Percentiles rank a stretch among this genome's conserved stretches.
phyloP scores from a whole-genome alignment of 2,329 filamentous ascomycete genomes.

The Alternaria arbusti region DNA sequence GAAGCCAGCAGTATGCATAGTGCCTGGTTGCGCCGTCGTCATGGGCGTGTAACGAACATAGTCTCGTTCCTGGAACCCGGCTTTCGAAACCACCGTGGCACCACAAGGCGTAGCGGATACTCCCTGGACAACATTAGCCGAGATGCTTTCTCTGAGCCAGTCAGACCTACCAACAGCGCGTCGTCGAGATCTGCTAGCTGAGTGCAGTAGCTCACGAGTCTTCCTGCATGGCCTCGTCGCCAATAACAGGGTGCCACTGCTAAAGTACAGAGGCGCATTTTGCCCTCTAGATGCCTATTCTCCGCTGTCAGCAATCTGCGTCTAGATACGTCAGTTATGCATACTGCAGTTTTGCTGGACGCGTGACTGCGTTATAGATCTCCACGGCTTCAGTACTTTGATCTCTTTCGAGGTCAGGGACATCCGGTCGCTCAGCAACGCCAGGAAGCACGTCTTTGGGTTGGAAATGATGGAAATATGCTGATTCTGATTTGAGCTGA shows the following conservation, averaged over 20 bases:
- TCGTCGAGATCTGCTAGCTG: slow-evolving; percentile 33
- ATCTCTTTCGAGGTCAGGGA: slow-evolving; percentile 22
- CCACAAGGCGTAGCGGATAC: slow-evolving; percentile 36
- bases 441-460: slow-evolving; percentile 23
- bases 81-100: slow-evolving; percentile 27
- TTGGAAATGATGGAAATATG: slow-evolving; percentile 26
- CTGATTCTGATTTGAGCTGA: slow-evolving; percentile 27
- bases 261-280: slow-evolving; percentile 28
- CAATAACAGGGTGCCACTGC: slow-evolving; percentile 36
- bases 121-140: slow-evolving; percentile 15
- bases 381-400: slow-evolving; percentile 20
- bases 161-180: slow-evolving; percentile 21
- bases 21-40: not conserved
- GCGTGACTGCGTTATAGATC: slow-evolving; percentile 28
- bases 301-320: slow-evolving; percentile 1
- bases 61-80: slow-evolving; percentile 36
- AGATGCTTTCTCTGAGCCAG: not conserved
- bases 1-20: slow-evolving; percentile 14
- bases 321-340: not conserved
- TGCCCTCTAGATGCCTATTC: slow-evolving; percentile 15
- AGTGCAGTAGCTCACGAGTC: slow-evolving; percentile 32
- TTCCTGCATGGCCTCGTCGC: slow-evolving; percentile 33
- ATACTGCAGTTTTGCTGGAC: slow-evolving; percentile 32
- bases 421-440: not conserved
- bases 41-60: slow-evolving; percentile 23